phyloP scores from a whole-genome alignment of 2,329 filamentous ascomycete species.

The Byssothecium circinans region DNA sequence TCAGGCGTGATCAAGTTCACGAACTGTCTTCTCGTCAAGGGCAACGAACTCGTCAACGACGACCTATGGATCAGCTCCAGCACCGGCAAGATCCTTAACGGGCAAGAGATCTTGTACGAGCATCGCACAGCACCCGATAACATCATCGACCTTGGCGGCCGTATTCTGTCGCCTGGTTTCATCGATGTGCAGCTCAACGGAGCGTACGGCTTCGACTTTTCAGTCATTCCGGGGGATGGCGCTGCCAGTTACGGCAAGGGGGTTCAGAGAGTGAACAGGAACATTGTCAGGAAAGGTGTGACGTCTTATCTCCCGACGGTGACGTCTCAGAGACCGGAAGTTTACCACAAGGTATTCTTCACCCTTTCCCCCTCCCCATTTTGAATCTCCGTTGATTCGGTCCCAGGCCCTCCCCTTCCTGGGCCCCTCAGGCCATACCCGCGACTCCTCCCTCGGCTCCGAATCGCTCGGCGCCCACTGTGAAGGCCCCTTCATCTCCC shows the following conservation, averaged over 20 bases:
- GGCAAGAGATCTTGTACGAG: slow-evolving; percentile 67
- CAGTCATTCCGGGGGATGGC: slow-evolving; percentile 66
- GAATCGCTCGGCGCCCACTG: slow-evolving; percentile 89
- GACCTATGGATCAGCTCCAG: slow-evolving; percentile 88
- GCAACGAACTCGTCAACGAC: slow-evolving; percentile 67
- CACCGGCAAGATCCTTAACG: slow-evolving; percentile 79
- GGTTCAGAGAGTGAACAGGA: slow-evolving; percentile 70
- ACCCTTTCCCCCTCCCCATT: slow-evolving; percentile 4
- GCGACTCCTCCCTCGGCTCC: slow-evolving; percentile 68
- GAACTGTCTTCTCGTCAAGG: slow-evolving; percentile 78
- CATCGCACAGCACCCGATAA: slow-evolving; percentile 69
- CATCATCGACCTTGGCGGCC: slow-evolving; percentile 77
- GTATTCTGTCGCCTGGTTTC: slow-evolving; percentile 81
- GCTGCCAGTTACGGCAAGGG: slow-evolving; percentile 67
- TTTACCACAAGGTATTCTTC: slow-evolving; percentile 71
- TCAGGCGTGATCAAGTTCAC: slow-evolving; percentile 78
- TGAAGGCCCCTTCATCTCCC: slow-evolving; percentile 85
- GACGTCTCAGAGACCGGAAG: slow-evolving; percentile 75
- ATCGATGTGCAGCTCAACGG: slow-evolving; percentile 94
- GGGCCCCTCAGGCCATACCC: slow-evolving; percentile 65
- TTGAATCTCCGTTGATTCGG: slow-evolving; percentile 1
- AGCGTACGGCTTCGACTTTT: slow-evolving; percentile 91
- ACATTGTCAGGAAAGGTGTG: slow-evolving; percentile 76
- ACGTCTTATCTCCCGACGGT: slow-evolving; percentile 87
- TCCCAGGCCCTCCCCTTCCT: slow-evolving; percentile 70